phyloP scores from a whole-genome alignment of 2,329 filamentous ascomycete genomes.

The Myriosclerotinia curreyana region DNA sequence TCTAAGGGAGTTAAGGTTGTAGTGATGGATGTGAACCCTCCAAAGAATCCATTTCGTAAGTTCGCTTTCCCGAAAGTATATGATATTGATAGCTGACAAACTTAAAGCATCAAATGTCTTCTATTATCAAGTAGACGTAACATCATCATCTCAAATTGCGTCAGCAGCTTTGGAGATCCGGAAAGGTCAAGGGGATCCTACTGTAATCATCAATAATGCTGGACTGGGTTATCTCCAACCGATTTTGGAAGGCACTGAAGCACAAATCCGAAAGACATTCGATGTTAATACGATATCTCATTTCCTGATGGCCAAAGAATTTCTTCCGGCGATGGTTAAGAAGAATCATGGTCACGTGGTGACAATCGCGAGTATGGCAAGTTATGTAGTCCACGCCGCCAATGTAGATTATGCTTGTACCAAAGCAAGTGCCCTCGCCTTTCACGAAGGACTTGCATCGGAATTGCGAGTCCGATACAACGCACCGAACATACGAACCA shows the following conservation, averaged over 20 bases:
- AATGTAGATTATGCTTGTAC: constrained; percentile 63
- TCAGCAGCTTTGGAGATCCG: constrained; percentile 53
- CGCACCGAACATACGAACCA: constrained; percentile 56
- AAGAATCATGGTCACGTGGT: constrained; percentile 69
- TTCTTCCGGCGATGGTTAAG: constrained; percentile 63
- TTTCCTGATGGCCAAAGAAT: constrained; percentile 61
- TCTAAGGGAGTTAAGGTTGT: constrained; percentile 63
- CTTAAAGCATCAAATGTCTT: constrained; percentile 50
- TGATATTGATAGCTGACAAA: constrained; percentile 12
- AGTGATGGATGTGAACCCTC: constrained; percentile 64
- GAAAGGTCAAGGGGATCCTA: constrained; percentile 58
- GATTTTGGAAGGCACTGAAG: constrained; percentile 55
- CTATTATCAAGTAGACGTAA: constrained; percentile 67
- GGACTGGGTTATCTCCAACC: constrained; percentile 58
- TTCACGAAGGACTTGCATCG: constrained; percentile 62
- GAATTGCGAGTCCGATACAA: constrained; percentile 59
- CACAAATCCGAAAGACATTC: constrained; percentile 61
- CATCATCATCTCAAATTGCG: constrained; percentile 52
- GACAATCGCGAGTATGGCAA: constrained; percentile 55
- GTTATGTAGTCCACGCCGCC: constrained; percentile 28
- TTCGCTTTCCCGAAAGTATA: constrained; percentile 3
- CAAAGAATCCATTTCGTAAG: constrained; percentile 40
- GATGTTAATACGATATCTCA: constrained; percentile 67
- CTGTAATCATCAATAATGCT: constrained; percentile 70
- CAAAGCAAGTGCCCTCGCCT: constrained; percentile 63